Base-by-base conservation (phyloP, 2,329 filamentous ascomycete genomes). In the Colletotrichum graminicola region DNA sequence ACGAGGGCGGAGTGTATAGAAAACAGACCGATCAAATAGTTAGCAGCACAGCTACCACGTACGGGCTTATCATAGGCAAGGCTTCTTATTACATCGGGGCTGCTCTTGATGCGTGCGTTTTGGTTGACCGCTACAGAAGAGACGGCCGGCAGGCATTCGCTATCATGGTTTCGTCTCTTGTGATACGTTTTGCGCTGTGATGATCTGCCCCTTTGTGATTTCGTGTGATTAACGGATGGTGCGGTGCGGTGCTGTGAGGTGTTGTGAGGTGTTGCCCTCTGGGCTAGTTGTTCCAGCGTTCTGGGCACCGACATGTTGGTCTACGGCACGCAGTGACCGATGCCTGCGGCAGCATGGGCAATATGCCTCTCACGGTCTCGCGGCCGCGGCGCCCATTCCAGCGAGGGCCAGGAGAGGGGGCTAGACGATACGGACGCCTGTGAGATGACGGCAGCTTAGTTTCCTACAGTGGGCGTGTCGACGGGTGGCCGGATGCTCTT, bases 41-140 rank as follows among this genome's bases (percentile, higher is more conserved):
- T 70, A 81, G 71, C 74, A 78, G 74, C 79, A 76, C 78, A 80
- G 78, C 78, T 79, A 78, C 74, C 66, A 32, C 54, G 56, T 77
- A 75, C 78, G 79, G 81, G 77, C 79, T 78, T 79, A 78, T 78
- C 76, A 77, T 78, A 79, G 78, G 77, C 77, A 80, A 78, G 80
- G 75, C 76, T 80, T 80, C 79, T 59, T 71, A 71, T 34, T 79
- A 78, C 80, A 80, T 81, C 75, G 52, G 59, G 23, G 63, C 47
- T 80, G 78, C 79, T 80, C 81, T 75, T 75, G 56, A 55, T 45
- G 61, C 57, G 67, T 68, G 60, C 63, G 71, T 66, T 55, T 49
- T 41, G 62, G 62, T 56, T 55, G 66, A 43, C 55, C 57, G 29
- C 51, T 39, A 59, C 62, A 66, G 54, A 73, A 73, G 66, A 67